Conservation (phyloP, 2,329 filamentous ascomycete species). For the Penicillium sp. region DNA sequence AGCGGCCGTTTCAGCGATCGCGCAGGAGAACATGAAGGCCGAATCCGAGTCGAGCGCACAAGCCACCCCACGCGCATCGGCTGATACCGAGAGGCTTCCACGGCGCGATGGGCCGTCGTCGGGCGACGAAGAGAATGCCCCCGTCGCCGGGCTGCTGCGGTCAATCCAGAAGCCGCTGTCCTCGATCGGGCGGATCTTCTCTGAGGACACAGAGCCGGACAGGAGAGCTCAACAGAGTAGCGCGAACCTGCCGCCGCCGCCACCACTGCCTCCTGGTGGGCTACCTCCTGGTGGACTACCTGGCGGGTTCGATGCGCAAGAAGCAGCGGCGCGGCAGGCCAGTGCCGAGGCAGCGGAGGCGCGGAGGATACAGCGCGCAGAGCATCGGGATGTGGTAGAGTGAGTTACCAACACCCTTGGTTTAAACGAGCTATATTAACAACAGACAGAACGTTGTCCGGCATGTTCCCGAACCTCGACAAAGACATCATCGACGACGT, state of each 20-base stretch:
- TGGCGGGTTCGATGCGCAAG: constrained; percentile 60
- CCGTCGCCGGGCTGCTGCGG: constrained; percentile 78
- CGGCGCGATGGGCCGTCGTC: constrained; percentile 29
- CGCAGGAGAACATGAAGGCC: constrained; percentile 72
- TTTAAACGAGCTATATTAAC: not conserved
- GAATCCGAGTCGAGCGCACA: constrained; percentile 44
- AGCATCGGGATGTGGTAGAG: constrained; percentile 89
- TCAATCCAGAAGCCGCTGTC: constrained; percentile 88
- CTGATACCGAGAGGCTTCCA: constrained; percentile 47
- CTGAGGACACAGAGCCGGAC: constrained; percentile 55
- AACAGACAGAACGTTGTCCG: constrained; percentile 63
- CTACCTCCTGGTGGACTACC: constrained; percentile 32
- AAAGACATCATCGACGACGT: constrained; percentile 95
- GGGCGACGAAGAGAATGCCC: constrained; percentile 67
- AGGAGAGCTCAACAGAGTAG: constrained; percentile 39
- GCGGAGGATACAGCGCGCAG: constrained; percentile 71
- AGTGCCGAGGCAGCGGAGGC: constrained; percentile 88
- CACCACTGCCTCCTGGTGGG: too few species aligned
- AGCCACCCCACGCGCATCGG: constrained; percentile 56
- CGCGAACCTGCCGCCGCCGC: constrained; percentile 29
- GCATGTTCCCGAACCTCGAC: constrained; percentile 96
- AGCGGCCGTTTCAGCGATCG: constrained; percentile 89
- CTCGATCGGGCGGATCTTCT: constrained; percentile 92
- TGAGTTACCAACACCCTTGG: constrained; percentile 26
- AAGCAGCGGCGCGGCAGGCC: constrained; percentile 84